Conservation (phyloP, 2,329 filamentous ascomycete species). For the Epichloe sylvatica region DNA sequence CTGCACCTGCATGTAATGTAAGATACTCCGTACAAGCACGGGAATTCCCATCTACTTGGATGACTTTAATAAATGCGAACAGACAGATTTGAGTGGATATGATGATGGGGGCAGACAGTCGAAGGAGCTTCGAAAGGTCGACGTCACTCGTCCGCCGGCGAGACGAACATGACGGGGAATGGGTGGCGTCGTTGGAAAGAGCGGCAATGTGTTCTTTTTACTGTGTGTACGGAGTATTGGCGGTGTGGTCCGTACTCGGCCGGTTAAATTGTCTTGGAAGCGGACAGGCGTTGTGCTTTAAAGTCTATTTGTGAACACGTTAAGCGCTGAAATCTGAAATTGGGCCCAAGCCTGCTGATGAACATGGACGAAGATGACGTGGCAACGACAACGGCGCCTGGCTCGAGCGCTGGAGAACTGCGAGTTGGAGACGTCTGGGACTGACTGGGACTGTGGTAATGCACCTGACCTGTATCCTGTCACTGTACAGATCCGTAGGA, state of each 20-base stretch:
- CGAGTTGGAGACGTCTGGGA: too few relatives aligned
- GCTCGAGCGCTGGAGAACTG: too few relatives aligned
- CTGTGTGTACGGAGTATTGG: neutral
- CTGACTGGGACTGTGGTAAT: too few relatives aligned
- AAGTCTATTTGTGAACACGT: neutral
- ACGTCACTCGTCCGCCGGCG: neutral
- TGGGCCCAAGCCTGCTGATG: too few relatives aligned
- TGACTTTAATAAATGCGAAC: neutral
- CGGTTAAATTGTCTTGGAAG: neutral
- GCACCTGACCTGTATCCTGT: too few relatives aligned
- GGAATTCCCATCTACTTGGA: neutral
- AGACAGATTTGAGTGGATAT: neutral
- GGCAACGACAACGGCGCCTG: too few relatives aligned
- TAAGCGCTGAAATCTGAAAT: neutral
- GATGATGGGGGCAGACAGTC: neutral
- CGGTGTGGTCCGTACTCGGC: neutral
- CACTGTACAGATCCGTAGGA: too few relatives aligned
- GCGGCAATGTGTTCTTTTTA: neutral
- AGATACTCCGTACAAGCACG: neutral
- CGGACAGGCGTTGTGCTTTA: neutral
- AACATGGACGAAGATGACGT: too few relatives aligned
- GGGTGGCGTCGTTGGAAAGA: slow-evolving; percentile 1
- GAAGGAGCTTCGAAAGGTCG: neutral
- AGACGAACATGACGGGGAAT: neutral
- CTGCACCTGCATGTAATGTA: slow-evolving; percentile 15